Evolutionary conservation across 1,284 basidiomycete species (phyloP).

Genomic region (Anthracocystis panici-leucophaei): DNA sequence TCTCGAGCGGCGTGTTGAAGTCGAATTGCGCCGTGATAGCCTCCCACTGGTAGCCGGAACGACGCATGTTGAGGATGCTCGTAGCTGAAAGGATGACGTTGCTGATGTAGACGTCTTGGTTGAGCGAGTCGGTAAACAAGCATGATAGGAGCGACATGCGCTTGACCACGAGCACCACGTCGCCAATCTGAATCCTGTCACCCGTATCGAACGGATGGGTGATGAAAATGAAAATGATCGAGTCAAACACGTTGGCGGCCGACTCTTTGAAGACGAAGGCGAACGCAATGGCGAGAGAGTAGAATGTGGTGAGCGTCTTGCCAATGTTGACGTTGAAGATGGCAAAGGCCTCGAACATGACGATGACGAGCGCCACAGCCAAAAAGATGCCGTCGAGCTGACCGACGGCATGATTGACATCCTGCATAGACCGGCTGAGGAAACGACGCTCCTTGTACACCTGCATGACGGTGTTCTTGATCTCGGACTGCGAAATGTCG

Average conservation of each 20-base stretch:
- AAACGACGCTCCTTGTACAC: constrained; percentile 67
- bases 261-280: constrained; percentile 68
- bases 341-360: constrained; percentile 64
- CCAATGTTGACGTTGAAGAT: constrained; percentile 66
- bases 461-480: constrained; percentile 77
- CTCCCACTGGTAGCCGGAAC: constrained; percentile 66
- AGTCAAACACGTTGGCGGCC: constrained; percentile 66
- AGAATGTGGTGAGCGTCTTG: constrained; percentile 65
- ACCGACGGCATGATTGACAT: constrained; percentile 65
- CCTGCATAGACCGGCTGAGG: constrained; percentile 63
- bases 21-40: constrained; percentile 60
- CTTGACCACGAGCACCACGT: constrained; percentile 59
- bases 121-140: constrained; percentile 59
- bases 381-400: constrained; percentile 62
- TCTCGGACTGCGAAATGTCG: constrained; percentile 81
- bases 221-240: constrained; percentile 67
- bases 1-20: constrained; percentile 62
- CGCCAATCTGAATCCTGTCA: constrained; percentile 58
- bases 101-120: constrained; percentile 63
- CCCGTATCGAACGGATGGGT: constrained; percentile 68
- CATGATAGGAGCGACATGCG: constrained; percentile 64
- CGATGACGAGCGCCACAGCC: constrained; percentile 51
- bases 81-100: constrained; percentile 59
- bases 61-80: constrained; percentile 64
- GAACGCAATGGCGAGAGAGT: constrained; percentile 65